Conservation (phyloP, 345 rosid genomes). For the Hypericum perforatum region DNA sequence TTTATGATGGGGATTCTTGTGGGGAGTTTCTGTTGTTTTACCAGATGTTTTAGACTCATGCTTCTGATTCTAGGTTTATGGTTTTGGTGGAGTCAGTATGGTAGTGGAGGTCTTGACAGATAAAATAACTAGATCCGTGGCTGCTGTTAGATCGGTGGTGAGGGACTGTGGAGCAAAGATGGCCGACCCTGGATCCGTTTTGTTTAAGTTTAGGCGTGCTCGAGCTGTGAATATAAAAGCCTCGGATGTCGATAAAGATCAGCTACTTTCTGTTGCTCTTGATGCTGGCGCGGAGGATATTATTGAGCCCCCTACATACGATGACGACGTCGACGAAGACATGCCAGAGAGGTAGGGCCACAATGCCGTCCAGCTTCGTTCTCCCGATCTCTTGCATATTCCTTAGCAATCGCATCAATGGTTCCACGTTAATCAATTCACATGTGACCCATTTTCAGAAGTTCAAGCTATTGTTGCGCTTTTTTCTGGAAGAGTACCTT, state of each 20-base stretch:
- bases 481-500: no score
- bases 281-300: conserved; percentile 98
- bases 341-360: conserved; percentile 41
- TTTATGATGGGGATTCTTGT: background rate
- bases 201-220: conserved; percentile 82
- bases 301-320: conserved; percentile 65
- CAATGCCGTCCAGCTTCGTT: no score
- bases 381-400: no score
- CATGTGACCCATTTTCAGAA: no score
- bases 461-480: no score
- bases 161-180: conserved; percentile 87
- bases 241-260: conserved; percentile 67
- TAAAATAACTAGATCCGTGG: conserved; percentile 78
- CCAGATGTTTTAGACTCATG: background rate
- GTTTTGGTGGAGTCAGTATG: conserved; percentile 86
- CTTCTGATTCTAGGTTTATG: conserved; percentile 58
- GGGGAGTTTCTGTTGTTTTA: background rate
- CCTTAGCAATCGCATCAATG: no score
- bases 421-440: no score
- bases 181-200: conserved; percentile 91
- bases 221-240: conserved; percentile 67
- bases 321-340: conserved; percentile 69
- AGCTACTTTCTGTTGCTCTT: conserved; percentile 58
- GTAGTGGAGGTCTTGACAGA: conserved; percentile 87
- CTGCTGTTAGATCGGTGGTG: conserved; percentile 70